These are phyloP conservation scores for Coemansia sp. DNA, from an alignment of 192 early-diverging fungal genomes.

Conservation along the genomic window DNA sequence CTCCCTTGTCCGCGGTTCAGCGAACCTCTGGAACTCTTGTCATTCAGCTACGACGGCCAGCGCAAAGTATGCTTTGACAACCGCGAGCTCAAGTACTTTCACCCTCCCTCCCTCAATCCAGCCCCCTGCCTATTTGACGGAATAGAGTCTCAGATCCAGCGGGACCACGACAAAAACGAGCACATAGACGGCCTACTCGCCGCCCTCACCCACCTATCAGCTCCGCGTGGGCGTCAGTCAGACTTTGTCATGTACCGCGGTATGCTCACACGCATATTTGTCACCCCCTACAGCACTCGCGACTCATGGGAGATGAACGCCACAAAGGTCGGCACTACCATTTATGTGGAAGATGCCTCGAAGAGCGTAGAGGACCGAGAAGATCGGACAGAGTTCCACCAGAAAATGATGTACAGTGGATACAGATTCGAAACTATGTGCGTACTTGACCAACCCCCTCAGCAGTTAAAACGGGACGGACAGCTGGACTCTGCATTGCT, in stretches of 20 bases:
- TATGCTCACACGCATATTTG: conserved; percentile 85
- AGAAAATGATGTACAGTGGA: conserved; percentile 82
- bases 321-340: conserved; percentile 59
- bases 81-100: conserved; percentile 45
- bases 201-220: conserved; percentile 54
- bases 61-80: conserved; percentile 64
- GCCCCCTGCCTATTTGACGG: conserved; percentile 65
- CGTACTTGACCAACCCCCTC: conserved; percentile 64
- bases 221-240: conserved; percentile 27
- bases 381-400: conserved; percentile 58
- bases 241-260: conserved; percentile 80
- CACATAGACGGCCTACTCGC: conserved; percentile 82
- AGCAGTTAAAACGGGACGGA: conserved; percentile 17
- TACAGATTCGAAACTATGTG: conserved; percentile 88
- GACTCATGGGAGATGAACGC: conserved; percentile 87
- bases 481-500: conserved; percentile 10
- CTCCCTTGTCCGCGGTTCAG: conserved; percentile 53
- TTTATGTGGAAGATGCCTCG: conserved; percentile 82
- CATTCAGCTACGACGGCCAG: conserved; percentile 66
- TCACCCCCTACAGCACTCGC: conserved; percentile 72
- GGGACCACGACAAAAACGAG: conserved; percentile 65
- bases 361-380: conserved; percentile 42
- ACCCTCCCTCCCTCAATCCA: conserved; percentile 16
- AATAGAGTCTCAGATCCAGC: conserved; percentile 68
- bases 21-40: conserved; percentile 67